Percentiles rank a stretch among this genome's conserved stretches.
Conservation (phyloP, 371 early-diverging fungal species). For the Phascolomyces articulosus region DNA sequence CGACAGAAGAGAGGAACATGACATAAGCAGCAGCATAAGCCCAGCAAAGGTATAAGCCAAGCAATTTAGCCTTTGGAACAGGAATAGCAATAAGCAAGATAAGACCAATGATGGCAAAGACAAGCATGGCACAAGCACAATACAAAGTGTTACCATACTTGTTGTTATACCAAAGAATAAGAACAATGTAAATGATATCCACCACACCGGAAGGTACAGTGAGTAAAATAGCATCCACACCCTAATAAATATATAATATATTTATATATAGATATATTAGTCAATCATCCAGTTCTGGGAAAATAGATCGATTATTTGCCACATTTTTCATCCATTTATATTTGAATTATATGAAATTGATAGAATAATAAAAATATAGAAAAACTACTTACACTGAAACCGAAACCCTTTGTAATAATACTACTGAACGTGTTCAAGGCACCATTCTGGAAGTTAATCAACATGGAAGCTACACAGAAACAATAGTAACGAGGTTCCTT, state of each 20-base stretch:
- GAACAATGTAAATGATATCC: conserved; percentile 25
- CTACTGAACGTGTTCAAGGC: conserved; percentile 32
- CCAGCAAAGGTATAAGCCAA: conserved; percentile 34
- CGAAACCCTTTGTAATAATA: conserved; percentile 25
- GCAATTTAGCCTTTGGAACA: conserved; percentile 24
- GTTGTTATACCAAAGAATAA: conserved; percentile 21
- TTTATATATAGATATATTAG: too few relatives aligned
- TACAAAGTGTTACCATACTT: conserved; percentile 25
- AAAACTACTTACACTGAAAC: conserved; percentile 22
- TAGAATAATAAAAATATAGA: neutral
- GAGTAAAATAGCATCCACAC: conserved; percentile 28
- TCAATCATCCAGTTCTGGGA: too few relatives aligned
- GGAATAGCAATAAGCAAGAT: conserved; percentile 31
- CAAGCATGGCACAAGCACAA: conserved; percentile 18
- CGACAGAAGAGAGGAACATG: conserved; percentile 26
- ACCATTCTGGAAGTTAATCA: conserved; percentile 44
- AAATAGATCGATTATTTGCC: too few relatives aligned
- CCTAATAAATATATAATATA: conserved; percentile 1
- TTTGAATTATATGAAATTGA: neutral
- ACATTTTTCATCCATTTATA: neutral
- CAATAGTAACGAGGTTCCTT: conserved; percentile 27
- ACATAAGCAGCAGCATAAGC: conserved; percentile 26
- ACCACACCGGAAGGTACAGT: conserved; percentile 31
- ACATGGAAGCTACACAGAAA: conserved; percentile 22
- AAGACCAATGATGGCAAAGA: conserved; percentile 24